A percentile compares a stretch with the other conserved stretches of the same genome.
Conservation (phyloP, 331 rosid species). For the Quercus lobata region DNA sequence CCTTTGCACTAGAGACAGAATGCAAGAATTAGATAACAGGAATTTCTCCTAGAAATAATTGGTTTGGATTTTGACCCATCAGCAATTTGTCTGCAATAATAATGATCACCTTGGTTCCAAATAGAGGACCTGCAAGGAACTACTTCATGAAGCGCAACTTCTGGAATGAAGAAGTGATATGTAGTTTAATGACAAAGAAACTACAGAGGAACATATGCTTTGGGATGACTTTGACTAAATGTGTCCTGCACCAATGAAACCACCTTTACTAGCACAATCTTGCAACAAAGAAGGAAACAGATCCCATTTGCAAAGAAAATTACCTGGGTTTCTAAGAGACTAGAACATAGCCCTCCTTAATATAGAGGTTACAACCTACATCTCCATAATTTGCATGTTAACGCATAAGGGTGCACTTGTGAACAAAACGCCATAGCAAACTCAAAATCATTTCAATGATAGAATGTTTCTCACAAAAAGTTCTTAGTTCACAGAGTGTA, state of each 20-base stretch:
- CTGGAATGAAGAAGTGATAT: background rate
- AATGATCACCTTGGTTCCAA: background rate
- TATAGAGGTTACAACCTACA: background rate
- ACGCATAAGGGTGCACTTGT: background rate
- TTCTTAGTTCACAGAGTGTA: background rate
- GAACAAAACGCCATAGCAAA: background rate
- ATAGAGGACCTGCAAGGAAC: background rate
- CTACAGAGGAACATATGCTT: background rate
- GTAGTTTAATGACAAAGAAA: background rate
- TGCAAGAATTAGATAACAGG: background rate
- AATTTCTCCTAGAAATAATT: background rate
- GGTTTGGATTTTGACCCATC: background rate
- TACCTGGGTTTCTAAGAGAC: background rate
- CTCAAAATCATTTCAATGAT: background rate
- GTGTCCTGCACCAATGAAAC: background rate
- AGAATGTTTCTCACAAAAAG: background rate
- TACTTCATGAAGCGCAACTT: background rate
- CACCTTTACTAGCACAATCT: background rate
- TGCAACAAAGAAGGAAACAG: background rate
- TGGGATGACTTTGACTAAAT: background rate
- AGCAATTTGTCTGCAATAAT: background rate
- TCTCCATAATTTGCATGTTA: background rate
- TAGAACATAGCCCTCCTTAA: background rate
- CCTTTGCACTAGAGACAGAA: background rate
- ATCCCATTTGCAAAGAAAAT: background rate